Evolutionary conservation across 257 asterid species (phyloP), one percentile per base, ranked within the genome.

Genomic region (Hygrophila difformis): DNA sequence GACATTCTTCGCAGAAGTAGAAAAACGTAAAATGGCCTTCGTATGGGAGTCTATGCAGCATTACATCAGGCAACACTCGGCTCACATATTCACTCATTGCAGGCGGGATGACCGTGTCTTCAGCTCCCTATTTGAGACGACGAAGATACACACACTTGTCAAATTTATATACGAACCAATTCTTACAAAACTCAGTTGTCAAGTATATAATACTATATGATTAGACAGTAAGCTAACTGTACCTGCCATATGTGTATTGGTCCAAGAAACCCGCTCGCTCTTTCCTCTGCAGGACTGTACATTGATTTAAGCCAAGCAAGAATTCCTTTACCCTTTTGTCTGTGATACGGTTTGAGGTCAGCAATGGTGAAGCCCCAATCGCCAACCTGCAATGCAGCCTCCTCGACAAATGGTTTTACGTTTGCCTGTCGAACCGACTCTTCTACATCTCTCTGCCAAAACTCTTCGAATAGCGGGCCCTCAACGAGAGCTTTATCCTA

Each of bases 211-310:
- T 3, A 8, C 3, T 8, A 3, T 3, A 26, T 5, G 31, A 8
- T 26, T 8, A 26, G 4, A 8, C 7, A 26, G 10, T 9, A 10
- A 33, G 2, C 3, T 9, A 2, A 66, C 85, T 57, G n/a, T n/a
- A 87, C 97, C 91, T 84, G 97, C 97, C 96, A 89, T 49, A 82
- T 11, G 73, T 89, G 96, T 55, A 85, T 76, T 18, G 89, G 93
- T 57, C 96, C 96, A 47, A 89, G 71, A 47, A 79, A 89, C 47
- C 94, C 94, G 23, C 62, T 61, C 64, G 71, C 42, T 39, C 66
- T 49, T 51, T 71, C 75, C 18, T 84, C 87, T 18, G 75, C 60
- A 40, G 65, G 84, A 54, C 71, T 39, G 52, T 61, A 89, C 8
- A 85, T 24, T 29, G 93, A 85, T 64, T 74, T 75, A 35, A 89